Base-by-base conservation (phyloP, 257 asterid species). In the Avicennia marina region DNA sequence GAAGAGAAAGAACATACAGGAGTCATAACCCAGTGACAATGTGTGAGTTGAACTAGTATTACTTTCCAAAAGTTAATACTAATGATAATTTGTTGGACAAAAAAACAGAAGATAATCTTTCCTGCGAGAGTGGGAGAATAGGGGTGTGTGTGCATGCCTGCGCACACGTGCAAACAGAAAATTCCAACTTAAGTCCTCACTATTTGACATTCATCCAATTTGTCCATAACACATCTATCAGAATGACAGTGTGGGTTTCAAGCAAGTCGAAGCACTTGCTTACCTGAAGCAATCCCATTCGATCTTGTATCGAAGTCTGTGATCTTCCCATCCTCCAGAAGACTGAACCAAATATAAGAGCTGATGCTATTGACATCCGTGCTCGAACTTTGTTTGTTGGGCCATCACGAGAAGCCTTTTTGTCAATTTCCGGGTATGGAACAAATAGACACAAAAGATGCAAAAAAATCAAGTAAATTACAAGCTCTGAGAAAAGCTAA, bases 231-330 rank as follows among this genome's bases (percentile, higher is more conserved):
- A n/a, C n/a, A n/a, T n/a, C n/a, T n/a, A n/a, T n/a, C n/a, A n/a
- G n/a, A n/a, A n/a, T n/a, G n/a, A n/a, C n/a, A n/a, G n/a, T n/a
- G n/a, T n/a, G n/a, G n/a, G n/a, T n/a, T n/a, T n/a, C n/a, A n/a
- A n/a, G n/a, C n/a, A n/a, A n/a, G n/a, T n/a, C n/a, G n/a, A 57
- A 24, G 55, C 55, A 53, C 40, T 20, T 11, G 32, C 52, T 49
- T 31, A 90, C 98, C 96, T 91, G 98, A 78, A 91, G 97, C 78
- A 88, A 72, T 66, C 98, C 98, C 90, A 83, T 68, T 71, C 98
- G 80, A 71, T 91, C 98, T 76, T 85, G 98, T 73, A 88, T 88
- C 33, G 97, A 83, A 26, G 97, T 81, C 74, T 91, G 98, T 22
- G 95, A 88, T 68, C 74, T 78, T 62, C 95, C 96, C 90, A 88